A percentile compares a stretch with the other conserved stretches of the same genome.
These are phyloP conservation scores for Nakataea oryzae DNA, from an alignment of 2,329 filamentous ascomycete genomes.

Conservation along the genomic window DNA sequence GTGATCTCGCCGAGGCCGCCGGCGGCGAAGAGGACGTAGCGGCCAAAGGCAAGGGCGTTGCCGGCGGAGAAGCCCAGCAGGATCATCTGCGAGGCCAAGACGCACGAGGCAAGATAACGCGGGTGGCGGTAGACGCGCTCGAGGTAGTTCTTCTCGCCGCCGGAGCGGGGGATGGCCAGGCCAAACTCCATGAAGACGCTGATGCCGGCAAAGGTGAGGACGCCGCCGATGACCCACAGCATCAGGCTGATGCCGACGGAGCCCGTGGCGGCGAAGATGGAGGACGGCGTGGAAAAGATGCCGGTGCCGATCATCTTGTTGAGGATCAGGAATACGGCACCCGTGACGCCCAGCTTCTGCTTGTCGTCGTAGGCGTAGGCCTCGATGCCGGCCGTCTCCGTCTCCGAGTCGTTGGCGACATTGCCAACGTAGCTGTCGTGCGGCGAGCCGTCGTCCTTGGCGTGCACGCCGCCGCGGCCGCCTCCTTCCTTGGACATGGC, in stretches of 20 bases:
- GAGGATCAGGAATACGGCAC: constrained; percentile 42
- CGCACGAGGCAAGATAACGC: constrained; percentile 46
- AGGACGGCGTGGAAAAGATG: constrained; percentile 45
- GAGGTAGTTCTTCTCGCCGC: constrained; percentile 58
- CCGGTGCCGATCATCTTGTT: constrained; percentile 51
- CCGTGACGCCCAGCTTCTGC: constrained; percentile 39
- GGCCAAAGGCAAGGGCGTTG: constrained; percentile 47
- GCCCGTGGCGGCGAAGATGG: constrained; percentile 39
- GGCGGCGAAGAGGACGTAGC: constrained; percentile 33
- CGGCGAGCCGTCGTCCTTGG: background rate
- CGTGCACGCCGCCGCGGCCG: background rate
- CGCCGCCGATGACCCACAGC: constrained; percentile 20
- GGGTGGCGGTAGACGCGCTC: constrained; percentile 51
- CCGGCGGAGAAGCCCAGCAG: constrained; percentile 50
- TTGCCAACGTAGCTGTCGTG: background rate
- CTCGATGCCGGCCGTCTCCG: constrained; percentile 1
- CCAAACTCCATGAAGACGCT: constrained; percentile 55
- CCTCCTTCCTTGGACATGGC: background rate
- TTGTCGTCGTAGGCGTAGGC: constrained; percentile 26
- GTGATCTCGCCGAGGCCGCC: constrained; percentile 37
- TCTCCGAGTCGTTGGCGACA: background rate
- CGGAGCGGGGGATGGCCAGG: constrained; percentile 48
- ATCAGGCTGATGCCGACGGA: constrained; percentile 36
- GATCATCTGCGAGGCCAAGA: constrained; percentile 51
- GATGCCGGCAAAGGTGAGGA: constrained; percentile 48